These are phyloP conservation scores for Metschnikowia lachancei DNA, from an alignment of 805 yeast species.

Conservation along the genomic window DNA sequence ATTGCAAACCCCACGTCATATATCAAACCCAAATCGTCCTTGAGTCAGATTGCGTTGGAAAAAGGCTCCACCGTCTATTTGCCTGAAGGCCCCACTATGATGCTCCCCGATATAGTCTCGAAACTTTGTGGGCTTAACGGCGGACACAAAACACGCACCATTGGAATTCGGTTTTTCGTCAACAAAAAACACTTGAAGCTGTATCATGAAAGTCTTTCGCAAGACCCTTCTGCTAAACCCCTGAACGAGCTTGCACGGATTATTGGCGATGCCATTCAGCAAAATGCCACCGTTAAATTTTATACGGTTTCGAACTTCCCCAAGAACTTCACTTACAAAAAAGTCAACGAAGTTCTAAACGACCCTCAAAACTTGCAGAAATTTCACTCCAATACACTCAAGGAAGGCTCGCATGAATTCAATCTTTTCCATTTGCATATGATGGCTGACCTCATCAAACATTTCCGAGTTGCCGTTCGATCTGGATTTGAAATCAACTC, in stretches of 20 bases:
- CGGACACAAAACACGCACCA: conserved; percentile 42
- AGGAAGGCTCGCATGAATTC: conserved; percentile 22
- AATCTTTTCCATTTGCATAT: conserved; percentile 29
- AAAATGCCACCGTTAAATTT: conserved; percentile 22
- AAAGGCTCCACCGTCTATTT: conserved; percentile 69
- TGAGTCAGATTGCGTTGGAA: conserved; percentile 56
- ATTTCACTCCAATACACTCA: conserved; percentile 11
- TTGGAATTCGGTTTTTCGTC: conserved; percentile 35
- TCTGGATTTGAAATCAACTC: conserved; percentile 22
- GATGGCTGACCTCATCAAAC: conserved; percentile 27
- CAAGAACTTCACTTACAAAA: conserved; percentile 52
- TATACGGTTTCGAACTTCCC: conserved; percentile 32
- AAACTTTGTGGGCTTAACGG: conserved; percentile 51
- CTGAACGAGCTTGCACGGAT: conserved; percentile 8
- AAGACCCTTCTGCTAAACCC: neutral
- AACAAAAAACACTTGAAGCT: conserved; percentile 21
- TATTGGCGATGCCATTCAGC: conserved; percentile 21
- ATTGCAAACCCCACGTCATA: conserved; percentile 86
- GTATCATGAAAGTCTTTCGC: conserved; percentile 14
- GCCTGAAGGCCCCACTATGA: conserved; percentile 61
- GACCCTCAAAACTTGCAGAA: conserved; percentile 19
- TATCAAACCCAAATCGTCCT: conserved; percentile 38
- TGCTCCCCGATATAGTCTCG: conserved; percentile 65
- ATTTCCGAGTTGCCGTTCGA: conserved; percentile 24
- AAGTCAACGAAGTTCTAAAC: conserved; percentile 53